phyloP scores from a whole-genome alignment of 441 rosid species.

The Euphorbia schlechtendalii region DNA sequence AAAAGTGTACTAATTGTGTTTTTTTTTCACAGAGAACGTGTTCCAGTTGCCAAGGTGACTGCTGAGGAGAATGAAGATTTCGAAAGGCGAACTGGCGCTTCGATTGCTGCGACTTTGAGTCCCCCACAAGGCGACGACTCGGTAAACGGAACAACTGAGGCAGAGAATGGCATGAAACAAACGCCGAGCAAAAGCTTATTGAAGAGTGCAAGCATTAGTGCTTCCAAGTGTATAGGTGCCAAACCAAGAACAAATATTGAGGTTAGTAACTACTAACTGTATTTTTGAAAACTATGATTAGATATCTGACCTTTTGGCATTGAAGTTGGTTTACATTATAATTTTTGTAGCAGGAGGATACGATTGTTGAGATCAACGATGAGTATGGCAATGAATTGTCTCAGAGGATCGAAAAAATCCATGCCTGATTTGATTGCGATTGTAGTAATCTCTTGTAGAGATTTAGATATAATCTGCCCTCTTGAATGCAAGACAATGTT shows the following conservation, averaged over 20 bases:
- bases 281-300: no score
- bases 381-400: constrained; percentile 46
- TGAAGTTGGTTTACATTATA: constrained; percentile 3
- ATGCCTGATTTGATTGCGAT: constrained; percentile 22
- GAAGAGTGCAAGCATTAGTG: constrained; percentile 97
- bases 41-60: constrained; percentile 49
- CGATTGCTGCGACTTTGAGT: constrained; percentile 47
- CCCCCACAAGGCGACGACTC: constrained; percentile 39
- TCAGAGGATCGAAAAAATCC: constrained; percentile 48
- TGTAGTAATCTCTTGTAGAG: constrained; percentile 9
- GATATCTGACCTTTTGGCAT: no score
- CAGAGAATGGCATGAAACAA: constrained; percentile 30
- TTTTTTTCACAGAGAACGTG: constrained; percentile 60
- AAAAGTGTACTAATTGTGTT: not conserved
- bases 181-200: constrained; percentile 61
- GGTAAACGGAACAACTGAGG: constrained; percentile 32
- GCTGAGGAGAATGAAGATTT: constrained; percentile 32
- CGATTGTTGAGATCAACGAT: constrained; percentile 41
- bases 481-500: no score
- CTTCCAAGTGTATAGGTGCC: constrained; percentile 71
- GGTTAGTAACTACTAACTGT: constrained; percentile 51
- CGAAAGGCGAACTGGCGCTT: constrained; percentile 44
- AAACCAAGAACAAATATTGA: constrained; percentile 39
- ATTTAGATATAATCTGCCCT: no score
- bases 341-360: constrained; percentile 33